Evolutionary conservation across 495 filamentous ascomycete species (phyloP), one percentile per base, ranked within the genome.

Genomic region (Terfezia boudieri): DNA sequence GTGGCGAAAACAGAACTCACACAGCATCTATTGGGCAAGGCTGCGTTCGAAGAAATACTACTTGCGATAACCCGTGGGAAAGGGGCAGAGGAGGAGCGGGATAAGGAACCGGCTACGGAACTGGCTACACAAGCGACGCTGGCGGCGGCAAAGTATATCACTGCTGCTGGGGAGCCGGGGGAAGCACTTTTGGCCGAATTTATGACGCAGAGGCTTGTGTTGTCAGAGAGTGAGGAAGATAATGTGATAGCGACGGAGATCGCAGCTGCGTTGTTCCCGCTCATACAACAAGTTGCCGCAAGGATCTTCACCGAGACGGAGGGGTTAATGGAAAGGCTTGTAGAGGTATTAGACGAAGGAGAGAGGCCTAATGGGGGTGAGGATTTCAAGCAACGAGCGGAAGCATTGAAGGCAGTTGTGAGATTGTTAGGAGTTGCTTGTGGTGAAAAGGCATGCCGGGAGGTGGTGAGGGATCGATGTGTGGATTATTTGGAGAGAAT

Each of bases 301-400:
- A 69, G 73, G 53, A 71, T 96, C 37, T 94, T 96, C 63, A 74
- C 94, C 53, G 86, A 77, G 16, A 83, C 89, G 49, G 83, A 81
- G 2, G 63, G 64, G 46, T 51, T 65, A 23, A 57, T 65, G 9
- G 56, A 56, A 9, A 56, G 53, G 10, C 53, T 65, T 36, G 63
- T 36, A 62, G 71, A 70, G 96, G 43, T 90, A 83, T 67, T 14
- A 14, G 17, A 46, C 12, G 41, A 46, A 46, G 41, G 41, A 5
- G 41, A 46, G 12, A 20, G 8, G 4, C 14, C 8, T 14, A 20
- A 1, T 46, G 41, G 17, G 3, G 41, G 1, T 2, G 41, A 20
- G 4, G 41, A 2, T 9, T 32, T 32, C 26, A 32, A 2, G 26
- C 26, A 32, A 7, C 4, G 26, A 32, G 26, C 26, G 26, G 26